Base-by-base conservation (phyloP, 2,329 filamentous ascomycete genomes). In the Metarhizium brunneum region DNA sequence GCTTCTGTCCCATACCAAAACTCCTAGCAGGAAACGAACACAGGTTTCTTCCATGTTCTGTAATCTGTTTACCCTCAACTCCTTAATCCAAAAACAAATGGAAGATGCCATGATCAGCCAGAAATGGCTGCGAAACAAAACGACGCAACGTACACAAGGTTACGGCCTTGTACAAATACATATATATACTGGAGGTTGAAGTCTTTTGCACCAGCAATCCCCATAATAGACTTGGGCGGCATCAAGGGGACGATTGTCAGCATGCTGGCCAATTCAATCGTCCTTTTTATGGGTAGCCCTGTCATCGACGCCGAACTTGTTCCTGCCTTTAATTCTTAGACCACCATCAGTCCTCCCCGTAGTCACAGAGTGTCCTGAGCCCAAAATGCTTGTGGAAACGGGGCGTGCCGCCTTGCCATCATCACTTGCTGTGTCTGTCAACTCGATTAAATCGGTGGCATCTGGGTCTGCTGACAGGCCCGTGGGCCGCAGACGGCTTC, bases 361-460 rank as follows among this genome's bases (percentile, higher is more conserved):
- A 29, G 70, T 69, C 2, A 71, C 74, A 8, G 71, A 68, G 52
- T 57, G 59, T 11, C 66, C 61, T 48, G 69, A 62, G 56, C 68
- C 70, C 52, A 68, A 60, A 51, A 72, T 57, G 49, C 65, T 65
- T 29, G 64, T 57, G 6, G 68, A 54, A 2, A 30, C 35, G 20
- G 53, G 32, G n/a, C 25, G 47, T 16, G 25, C 7, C 30, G 20
- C 8, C 38, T 66, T 69, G 47, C 77, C 79, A 59, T 84, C 81
- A 53, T 84, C 80, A 63, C 78, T 80, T 25, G 75, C 74, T 25
- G 80, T 76, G 64, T 89, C 85, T 20, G 83, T 78, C 58, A 91
- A 74, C 67, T 91, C 87, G 64, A 91, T 91, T 45, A 90, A 69
- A 68, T 90, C 87, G 4, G 80, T 76, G 16, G 76, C 75, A 20